Base-by-base conservation (phyloP, 345 rosid species). In the Chamaenerion angustifolium region DNA sequence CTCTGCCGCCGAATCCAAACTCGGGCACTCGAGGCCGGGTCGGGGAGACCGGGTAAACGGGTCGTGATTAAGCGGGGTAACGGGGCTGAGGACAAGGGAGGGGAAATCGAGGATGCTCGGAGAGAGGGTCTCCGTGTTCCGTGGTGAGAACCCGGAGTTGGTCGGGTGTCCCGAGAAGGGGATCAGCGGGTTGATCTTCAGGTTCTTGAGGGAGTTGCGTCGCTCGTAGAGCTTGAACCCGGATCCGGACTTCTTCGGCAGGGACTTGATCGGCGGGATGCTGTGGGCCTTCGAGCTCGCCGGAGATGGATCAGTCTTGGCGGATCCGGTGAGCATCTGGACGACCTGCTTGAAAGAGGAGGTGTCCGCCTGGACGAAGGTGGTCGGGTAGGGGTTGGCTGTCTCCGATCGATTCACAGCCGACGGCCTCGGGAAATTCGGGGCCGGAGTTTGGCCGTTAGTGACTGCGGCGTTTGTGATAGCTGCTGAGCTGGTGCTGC, bases 301-400 rank as follows among this genome's bases (percentile, higher is more conserved):
- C 15, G 45, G 55, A 57, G 9, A 37, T 66, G 57, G 41, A 51
- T 60, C 51, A 18, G 71, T 72, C 43, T 71, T 68, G 43, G 90
- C 68, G 52, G 96, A 84, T 65, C 98, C 98, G 48, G 98, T 92
- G 16, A 92, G 74, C 96, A 92, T 80, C 65, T 92, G 98, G 55
- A 92, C 98, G 25, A 92, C 98, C 67, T 87, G 96, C 46, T 92
- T 92, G 79, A 92, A 92, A 16, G 96, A 80, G 49, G 94, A 70
- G 23, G 90, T 74, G 45, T 92, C 96, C 0, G 98, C 98, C 66
- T 92, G 95, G 47, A 92, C 98, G 66, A 92, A 92, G 43, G 98
- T 92, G 15, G 95, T 92, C 42, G 98, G 98, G 75, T 77, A 92
- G 0, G 96, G 95, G 70, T 71, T 82, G 0, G 74, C 68, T 23